Conservation (phyloP, 345 rosid species). For the Populus alba region DNA sequence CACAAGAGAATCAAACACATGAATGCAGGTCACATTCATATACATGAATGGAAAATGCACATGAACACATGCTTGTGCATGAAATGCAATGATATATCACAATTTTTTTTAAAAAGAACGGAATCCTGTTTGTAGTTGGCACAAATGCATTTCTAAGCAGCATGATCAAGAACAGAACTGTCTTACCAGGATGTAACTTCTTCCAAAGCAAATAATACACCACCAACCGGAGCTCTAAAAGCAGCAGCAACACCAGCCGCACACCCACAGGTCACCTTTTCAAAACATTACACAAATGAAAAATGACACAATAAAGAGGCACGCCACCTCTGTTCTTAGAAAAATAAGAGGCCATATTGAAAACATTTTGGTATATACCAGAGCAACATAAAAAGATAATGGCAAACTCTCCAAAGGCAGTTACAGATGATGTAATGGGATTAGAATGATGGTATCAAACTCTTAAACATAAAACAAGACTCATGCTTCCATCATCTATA, state of each 20-base stretch:
- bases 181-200: constrained; percentile 96
- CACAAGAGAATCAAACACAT: neutral
- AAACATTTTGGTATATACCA: neutral
- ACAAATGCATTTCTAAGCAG: neutral
- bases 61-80: neutral
- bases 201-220: constrained; percentile 93
- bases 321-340: constrained; percentile 14
- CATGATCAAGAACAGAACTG: constrained; percentile 9
- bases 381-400: no score
- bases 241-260: constrained; percentile 99
- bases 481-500: no score
- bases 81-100: no score
- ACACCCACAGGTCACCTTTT: constrained; percentile 99
- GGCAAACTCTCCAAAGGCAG: no score
- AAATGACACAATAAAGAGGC: constrained; percentile 17
- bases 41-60: neutral
- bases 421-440: neutral
- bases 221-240: constrained; percentile 99
- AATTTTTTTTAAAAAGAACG: neutral
- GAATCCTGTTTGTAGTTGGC: neutral
- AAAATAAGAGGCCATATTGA: neutral
- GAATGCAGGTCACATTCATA: neutral
- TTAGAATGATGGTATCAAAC: neutral
- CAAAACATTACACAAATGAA: constrained; percentile 42
- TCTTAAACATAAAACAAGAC: neutral